Conservation (phyloP, 2,329 filamentous ascomycete genomes). For the Cladosporium sp. region DNA sequence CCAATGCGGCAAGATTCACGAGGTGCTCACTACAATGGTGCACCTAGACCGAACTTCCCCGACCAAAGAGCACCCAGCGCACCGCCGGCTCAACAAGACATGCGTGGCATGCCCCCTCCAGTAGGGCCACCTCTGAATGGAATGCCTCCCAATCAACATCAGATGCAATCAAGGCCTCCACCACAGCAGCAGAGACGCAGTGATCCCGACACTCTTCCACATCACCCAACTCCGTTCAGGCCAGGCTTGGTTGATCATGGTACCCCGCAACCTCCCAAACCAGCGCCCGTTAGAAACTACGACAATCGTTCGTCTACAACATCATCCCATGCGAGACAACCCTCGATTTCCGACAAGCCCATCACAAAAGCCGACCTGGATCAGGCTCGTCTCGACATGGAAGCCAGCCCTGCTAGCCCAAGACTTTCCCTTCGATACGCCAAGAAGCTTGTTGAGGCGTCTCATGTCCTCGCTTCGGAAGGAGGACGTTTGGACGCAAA, state of each 20-base stretch:
- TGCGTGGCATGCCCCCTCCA: constrained; percentile 21
- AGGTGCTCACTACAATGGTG: neutral
- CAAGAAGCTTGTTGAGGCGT: constrained; percentile 80
- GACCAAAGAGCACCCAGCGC: constrained; percentile 19
- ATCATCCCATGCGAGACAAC: constrained; percentile 18
- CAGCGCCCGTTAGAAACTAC: constrained; percentile 51
- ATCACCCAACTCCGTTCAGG: constrained; percentile 52
- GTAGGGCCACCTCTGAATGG: constrained; percentile 24
- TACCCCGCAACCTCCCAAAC: constrained; percentile 38
- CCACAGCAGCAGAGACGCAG: constrained; percentile 23
- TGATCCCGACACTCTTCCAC: constrained; percentile 52
- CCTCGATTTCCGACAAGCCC: constrained; percentile 36
- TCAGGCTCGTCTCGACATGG: constrained; percentile 63
- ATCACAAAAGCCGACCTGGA: constrained; percentile 78
- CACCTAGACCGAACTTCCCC: neutral
- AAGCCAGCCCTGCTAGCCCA: constrained; percentile 67
- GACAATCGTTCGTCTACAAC: constrained; percentile 28
- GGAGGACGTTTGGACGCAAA: constrained; percentile 66
- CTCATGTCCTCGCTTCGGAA: constrained; percentile 71
- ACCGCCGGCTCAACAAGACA: constrained; percentile 20
- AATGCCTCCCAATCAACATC: constrained; percentile 23
- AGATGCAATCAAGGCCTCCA: constrained; percentile 18
- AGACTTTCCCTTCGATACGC: constrained; percentile 67
- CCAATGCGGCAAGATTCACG: constrained; percentile 5
- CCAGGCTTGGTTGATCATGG: constrained; percentile 42